Evolutionary conservation across 2,329 filamentous ascomycete genomes (phyloP), one percentile per base, ranked within the genome.

Genomic region (Truncatella angustata): DNA sequence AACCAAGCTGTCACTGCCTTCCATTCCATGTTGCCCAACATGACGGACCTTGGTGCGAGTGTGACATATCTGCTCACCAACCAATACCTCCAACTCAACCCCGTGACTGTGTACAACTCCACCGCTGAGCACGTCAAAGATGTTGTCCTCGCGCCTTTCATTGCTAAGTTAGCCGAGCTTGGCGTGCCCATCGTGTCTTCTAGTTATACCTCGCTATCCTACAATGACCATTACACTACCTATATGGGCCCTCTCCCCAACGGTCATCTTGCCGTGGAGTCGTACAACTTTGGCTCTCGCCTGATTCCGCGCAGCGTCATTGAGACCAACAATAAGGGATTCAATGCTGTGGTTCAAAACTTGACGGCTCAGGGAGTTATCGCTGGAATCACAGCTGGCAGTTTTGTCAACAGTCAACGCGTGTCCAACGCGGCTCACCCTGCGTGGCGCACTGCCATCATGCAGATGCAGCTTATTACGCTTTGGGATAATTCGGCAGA

Each of bases 211-310:
- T 56, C 59, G 26, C 62, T 66, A 16, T 58, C 61, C 18, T 70
- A 69, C 56, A 59, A 52, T 35, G 66, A 69, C 35, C 66, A 69
- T 54, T 70, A 68, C 54, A 57, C 63, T n/a, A 56, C 55, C 2
- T 70, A 70, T 56, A 67, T 69, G 59, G 69, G 69, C 2, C 68
- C 68, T 7, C 58, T 69, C 6, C 67, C 68, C 1, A 58, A 64
- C 16, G 68, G 68, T 28, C 60, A 66, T 52, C 53, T 70, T 35
- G 61, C 62, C 26, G 68, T 68, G n/a, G 60, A 60, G 12, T 54
- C 58, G 7, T 67, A 65, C 49, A 64, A 70, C 40, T 70, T 67
- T 49, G 69, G 68, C n/a, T 64, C 66, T 10, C 68, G 70, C 5
- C 51, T 72, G n/a, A 67, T 72, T 32, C 66, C 70, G 1, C 63